Evolutionary conservation across 305 asterid species (phyloP).

Genomic region (Fraxinus dipetala): DNA sequence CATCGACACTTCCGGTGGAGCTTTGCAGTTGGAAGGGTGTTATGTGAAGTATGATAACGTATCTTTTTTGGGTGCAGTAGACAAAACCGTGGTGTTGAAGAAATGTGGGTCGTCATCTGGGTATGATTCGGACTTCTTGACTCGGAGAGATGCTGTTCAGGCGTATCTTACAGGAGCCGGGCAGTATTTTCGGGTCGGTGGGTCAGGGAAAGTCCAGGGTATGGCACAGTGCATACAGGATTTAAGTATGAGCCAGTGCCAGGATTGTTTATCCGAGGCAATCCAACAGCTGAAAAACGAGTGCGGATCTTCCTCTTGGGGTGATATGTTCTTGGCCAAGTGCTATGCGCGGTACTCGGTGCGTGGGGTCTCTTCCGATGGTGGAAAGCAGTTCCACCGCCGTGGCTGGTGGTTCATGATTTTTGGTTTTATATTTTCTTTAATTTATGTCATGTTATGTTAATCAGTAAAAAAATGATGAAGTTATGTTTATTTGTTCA

Average conservation of each 20-base stretch:
- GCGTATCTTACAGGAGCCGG: slow-evolving; percentile 46
- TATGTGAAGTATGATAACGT: slow-evolving; percentile 62
- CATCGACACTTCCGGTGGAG: slow-evolving; percentile 35
- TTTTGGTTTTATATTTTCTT: background rate
- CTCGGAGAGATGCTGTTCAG: slow-evolving; percentile 52
- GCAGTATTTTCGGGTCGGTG: slow-evolving; percentile 64
- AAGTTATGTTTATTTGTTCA: background rate
- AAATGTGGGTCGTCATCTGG: slow-evolving; percentile 54
- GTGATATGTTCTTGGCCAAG: slow-evolving; percentile 73
- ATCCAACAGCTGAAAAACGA: slow-evolving; percentile 53
- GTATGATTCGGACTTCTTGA: slow-evolving; percentile 41
- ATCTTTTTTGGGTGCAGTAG: slow-evolving; percentile 65
- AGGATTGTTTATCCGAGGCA: slow-evolving; percentile 73
- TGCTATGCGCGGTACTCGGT: slow-evolving; percentile 87
- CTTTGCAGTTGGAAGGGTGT: slow-evolving; percentile 55
- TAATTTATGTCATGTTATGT: background rate
- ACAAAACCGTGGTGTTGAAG: slow-evolving; percentile 51
- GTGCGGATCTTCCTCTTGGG: slow-evolving; percentile 72
- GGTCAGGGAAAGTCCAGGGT: slow-evolving; percentile 69
- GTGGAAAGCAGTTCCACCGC: slow-evolving; percentile 42
- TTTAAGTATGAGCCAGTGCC: slow-evolving; percentile 61
- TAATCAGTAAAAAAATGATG: background rate
- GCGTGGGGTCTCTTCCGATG: slow-evolving; percentile 47
- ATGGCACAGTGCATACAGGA: slow-evolving; percentile 84
- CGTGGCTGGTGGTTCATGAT: slow-evolving; percentile 28